Base-by-base conservation (phyloP, 495 filamentous ascomycete species). In the Penicillium soppii region DNA sequence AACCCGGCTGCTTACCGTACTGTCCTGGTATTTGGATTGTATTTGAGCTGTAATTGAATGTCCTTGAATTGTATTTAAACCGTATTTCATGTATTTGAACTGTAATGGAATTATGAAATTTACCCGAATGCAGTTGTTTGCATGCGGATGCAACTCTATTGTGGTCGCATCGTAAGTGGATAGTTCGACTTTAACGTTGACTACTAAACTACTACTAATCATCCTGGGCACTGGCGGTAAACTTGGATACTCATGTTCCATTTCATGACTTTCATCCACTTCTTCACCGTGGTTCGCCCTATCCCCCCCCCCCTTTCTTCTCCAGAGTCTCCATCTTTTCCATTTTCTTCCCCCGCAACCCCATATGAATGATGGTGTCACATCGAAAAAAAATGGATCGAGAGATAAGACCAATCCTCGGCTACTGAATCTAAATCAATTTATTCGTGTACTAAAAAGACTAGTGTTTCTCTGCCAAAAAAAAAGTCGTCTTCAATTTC, bases 351-450 rank as follows among this genome's bases (percentile, higher is more conserved):
- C 33, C 45, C 46, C 36, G 17, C 36, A 49, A 40, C 25, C 15
- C 35, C 25, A 6, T 32, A 15, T 8, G 9, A 30, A 43, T 32
- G 9, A 21, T 30, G 29, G 17, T 43, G 48, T 51, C 48, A 29
- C 48, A 51, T 49, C 13, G 12, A 40, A 21, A 33, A 45, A 47
- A 44, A 50, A 51, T 54, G 53, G 53, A 32, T 54, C 50, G 49
- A 42, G 45, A 59, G 55, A 57, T 57, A 44, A 47, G 55, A 47
- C 29, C 50, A 23, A 25, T 30, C 46, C 47, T 63, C 43, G 45
- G 54, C 23, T 54, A 45, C 29, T 27, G 25, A 9, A n/a, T n/a
- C n/a, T n/a, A n/a, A n/a, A n/a, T n/a, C n/a, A n/a, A 56, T 36
- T 29, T 21, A 16, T 20, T 36, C 36, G 9, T 37, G 30, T 47